Conservation (phyloP, 176 grass and related monocot genomes). For the Oryza brachyantha region DNA sequence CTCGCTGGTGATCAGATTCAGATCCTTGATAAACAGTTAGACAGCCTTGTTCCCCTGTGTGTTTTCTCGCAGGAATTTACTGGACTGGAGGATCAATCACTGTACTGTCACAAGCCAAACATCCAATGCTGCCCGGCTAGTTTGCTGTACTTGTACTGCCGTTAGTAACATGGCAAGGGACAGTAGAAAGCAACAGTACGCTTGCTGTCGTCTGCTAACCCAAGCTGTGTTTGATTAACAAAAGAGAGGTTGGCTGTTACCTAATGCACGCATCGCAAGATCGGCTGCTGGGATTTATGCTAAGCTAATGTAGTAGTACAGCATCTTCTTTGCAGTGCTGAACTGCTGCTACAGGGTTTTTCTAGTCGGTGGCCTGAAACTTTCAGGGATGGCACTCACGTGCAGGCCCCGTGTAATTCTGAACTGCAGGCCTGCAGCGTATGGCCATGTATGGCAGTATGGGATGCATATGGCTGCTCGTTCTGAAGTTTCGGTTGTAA, state of each 20-base stretch:
- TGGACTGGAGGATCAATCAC: no score
- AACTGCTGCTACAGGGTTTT: conserved; percentile 9
- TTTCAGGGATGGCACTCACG: conserved; percentile 11
- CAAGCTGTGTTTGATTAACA: neutral
- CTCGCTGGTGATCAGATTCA: neutral
- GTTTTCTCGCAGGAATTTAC: neutral
- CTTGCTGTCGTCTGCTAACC: neutral
- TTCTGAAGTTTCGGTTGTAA: no score
- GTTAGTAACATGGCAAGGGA: neutral
- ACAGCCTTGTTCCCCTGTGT: neutral
- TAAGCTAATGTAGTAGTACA: neutral
- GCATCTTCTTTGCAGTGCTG: neutral
- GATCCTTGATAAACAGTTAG: neutral
- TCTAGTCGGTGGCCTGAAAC: neutral
- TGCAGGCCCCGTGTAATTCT: neutral
- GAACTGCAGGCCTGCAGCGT: neutral
- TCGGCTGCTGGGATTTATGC: neutral
- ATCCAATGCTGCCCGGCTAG: neutral
- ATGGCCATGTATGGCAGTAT: neutral
- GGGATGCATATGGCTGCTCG: no score
- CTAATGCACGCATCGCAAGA: neutral
- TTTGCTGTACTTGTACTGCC: neutral
- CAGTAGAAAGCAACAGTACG: neutral
- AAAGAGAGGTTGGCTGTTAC: neutral
- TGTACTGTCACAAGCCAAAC: neutral